Base-by-base conservation (phyloP, 2,329 filamentous ascomycete species). In the Apiospora saccharicola region DNA sequence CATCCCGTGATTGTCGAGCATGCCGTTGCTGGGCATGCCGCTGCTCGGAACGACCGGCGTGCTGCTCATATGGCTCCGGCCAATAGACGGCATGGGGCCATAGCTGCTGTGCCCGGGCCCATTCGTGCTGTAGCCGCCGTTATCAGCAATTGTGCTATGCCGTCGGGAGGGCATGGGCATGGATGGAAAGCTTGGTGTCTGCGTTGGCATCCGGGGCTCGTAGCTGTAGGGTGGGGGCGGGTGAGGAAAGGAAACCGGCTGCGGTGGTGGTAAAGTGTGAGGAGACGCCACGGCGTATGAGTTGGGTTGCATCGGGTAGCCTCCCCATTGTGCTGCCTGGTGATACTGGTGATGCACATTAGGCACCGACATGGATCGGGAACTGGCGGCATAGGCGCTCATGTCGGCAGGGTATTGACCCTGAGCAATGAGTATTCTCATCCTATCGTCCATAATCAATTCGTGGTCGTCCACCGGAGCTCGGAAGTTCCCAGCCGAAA, bases 401-500 rank as follows among this genome's bases (percentile, higher is more conserved):
- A 37, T 46, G n/a, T 68, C 57, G 4, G 53, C 37, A 16, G 67
- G 46, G 2, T 37, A 30, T 51, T 30, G 16, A 30, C 64, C 70
- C 16, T 70, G 43, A 46, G 57, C 68, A 13, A 72, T 37, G n/a
- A 61, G 19, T 13, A 68, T 19, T 22, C 64, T 53, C 14, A 51
- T n/a, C 1, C 53, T 70, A 10, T 74, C 72, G 8, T 72, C 44
- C 12, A 75, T 47, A 22, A 75, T 34, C 13, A 77, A 19, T 6
- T 75, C 75, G 30, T 77, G 71, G 19, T 93, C 90, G 70, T 93
- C 90, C 44, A 93, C 86, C 0, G 90, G 90, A 0, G 89, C 85
- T 12, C 91, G 88, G 81, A 93, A 94, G 80, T 90, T 93, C 77
- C 92, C 90, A 69, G 88, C 87, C 22, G 86, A 86, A 57, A 90